Conservation (phyloP, 305 asterid genomes). For the Fraxinus albicans region DNA sequence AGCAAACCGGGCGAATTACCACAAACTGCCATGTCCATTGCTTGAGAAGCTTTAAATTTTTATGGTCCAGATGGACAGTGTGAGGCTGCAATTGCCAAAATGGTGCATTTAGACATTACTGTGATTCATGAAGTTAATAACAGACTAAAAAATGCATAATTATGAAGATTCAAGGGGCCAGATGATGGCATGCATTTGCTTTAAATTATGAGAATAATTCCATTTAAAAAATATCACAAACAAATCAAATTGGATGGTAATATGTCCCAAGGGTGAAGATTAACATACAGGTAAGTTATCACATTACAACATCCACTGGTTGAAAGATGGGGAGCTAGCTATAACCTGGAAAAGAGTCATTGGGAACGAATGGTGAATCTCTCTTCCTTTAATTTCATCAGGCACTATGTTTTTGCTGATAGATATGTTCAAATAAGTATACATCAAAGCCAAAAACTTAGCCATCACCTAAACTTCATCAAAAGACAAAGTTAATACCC, state of each 20-base stretch:
- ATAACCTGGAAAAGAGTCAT: conserved; percentile 90
- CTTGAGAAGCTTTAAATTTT: conserved; percentile 70
- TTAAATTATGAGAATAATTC: too few species aligned
- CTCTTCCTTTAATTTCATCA: conserved; percentile 93
- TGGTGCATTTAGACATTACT: conserved; percentile 21
- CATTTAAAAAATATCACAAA: too few species aligned
- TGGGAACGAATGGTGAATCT: conserved; percentile 94
- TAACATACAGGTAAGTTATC: neutral
- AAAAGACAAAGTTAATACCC: neutral
- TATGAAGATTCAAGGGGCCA: neutral
- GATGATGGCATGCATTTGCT: too few species aligned
- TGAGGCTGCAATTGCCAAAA: conserved; percentile 59
- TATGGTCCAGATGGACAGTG: conserved; percentile 78
- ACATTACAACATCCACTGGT: too few species aligned
- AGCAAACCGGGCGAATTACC: conserved; percentile 82
- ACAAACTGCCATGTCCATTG: conserved; percentile 95
- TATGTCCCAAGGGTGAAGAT: neutral
- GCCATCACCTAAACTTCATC: conserved; percentile 76
- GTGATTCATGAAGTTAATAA: neutral
- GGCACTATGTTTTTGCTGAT: conserved; percentile 94
- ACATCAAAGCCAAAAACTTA: conserved; percentile 81
- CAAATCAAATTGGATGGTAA: too few species aligned
- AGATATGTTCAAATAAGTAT: conserved; percentile 92
- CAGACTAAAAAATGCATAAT: neutral
- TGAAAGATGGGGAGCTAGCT: neutral